Conservation (phyloP, 2,329 filamentous ascomycete species). For the Aspergillus sp. region DNA sequence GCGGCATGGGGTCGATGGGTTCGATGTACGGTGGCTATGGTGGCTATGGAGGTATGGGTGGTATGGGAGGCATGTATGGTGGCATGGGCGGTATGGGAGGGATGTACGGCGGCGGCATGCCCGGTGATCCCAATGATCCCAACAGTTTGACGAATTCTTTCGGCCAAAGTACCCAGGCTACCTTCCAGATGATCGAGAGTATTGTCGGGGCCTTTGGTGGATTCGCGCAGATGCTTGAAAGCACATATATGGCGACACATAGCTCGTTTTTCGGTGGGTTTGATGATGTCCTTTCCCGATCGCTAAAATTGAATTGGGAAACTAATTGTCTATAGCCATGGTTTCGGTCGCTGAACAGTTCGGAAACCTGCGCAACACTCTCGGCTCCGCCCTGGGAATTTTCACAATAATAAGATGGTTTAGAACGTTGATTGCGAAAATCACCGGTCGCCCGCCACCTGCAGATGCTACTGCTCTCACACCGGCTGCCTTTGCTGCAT, state of each 20-base stretch:
- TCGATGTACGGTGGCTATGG: neutral
- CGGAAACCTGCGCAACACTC: conserved; percentile 84
- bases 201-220: conserved; percentile 95
- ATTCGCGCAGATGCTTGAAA: conserved; percentile 98
- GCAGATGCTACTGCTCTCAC: conserved; percentile 85
- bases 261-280: conserved; percentile 92
- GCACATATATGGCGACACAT: conserved; percentile 99
- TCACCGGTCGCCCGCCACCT: conserved; percentile 87
- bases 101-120: conserved; percentile 40
- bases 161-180: conserved; percentile 90
- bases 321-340: conserved; percentile 66
- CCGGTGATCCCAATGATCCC: conserved; percentile 75
- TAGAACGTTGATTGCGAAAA: conserved; percentile 82
- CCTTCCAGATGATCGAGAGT: conserved; percentile 97
- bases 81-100: neutral
- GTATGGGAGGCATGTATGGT: neutral
- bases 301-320: neutral
- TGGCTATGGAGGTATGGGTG: neutral
- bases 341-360: conserved; percentile 98
- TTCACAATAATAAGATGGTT: conserved; percentile 96
- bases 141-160: conserved; percentile 95
- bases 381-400: conserved; percentile 91
- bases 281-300: neutral
- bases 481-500: conserved; percentile 84
- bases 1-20: conserved; percentile 39